Evolutionary conservation across 306 rosid species (phyloP).

Genomic region (Carpinus fangiana): DNA sequence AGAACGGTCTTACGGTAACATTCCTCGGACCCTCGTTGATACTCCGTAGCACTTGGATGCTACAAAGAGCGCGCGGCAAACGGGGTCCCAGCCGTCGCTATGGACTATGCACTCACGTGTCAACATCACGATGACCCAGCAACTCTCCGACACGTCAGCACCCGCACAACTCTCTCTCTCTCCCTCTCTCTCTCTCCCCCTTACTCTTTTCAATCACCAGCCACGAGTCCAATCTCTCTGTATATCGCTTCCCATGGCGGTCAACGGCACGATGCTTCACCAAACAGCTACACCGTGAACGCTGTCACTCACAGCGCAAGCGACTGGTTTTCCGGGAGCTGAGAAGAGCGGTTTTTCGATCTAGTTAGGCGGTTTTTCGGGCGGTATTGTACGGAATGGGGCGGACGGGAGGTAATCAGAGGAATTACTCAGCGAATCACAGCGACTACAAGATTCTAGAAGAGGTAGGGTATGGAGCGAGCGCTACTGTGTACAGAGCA

Average conservation of each 20-base stretch:
- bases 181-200: not conserved
- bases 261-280: conserved; percentile 45
- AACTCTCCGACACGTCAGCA: conserved; percentile 37
- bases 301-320: not conserved
- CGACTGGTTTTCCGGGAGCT: not conserved
- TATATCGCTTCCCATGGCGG: conserved; percentile 42
- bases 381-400: conserved; percentile 29
- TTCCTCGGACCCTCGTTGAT: too few relatives aligned
- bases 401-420: conserved; percentile 53
- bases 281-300: not conserved
- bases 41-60: not conserved
- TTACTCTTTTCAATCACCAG: not conserved
- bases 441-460: conserved; percentile 86
- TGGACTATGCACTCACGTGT: conserved; percentile 26
- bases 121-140: conserved; percentile 21
- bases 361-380: not conserved
- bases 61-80: not conserved
- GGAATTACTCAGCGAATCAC: conserved; percentile 55
- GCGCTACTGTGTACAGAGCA: conserved; percentile 90
- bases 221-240: not conserved
- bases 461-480: conserved; percentile 95
- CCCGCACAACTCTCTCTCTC: not conserved
- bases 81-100: conserved; percentile 23
- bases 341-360: conserved; percentile 1
- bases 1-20: not conserved